Evolutionary conservation across 1,284 basidiomycete species (phyloP), one percentile per base, ranked within the genome.

Genomic region (Trametes versicolor): DNA sequence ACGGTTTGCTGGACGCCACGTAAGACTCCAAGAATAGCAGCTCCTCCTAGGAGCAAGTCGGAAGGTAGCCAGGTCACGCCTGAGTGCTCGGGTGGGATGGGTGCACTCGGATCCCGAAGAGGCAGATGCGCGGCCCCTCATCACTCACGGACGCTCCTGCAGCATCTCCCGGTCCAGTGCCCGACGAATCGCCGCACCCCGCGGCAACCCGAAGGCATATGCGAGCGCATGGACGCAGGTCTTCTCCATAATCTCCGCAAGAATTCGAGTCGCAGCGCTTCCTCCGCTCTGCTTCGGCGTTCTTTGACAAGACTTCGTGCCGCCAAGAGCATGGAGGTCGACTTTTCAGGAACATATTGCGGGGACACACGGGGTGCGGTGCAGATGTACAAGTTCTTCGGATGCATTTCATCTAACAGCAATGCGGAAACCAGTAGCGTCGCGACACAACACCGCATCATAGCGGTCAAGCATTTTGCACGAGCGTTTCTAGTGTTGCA

Each of bases 101-200:
- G 55, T 6, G 32, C 12, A 52, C 45, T 57, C 61, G 61, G 61
- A 21, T 25, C 61, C 49, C 27, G 10, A 57, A 36, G 23, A 27
- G 54, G 49, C 5, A 47, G 39, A 23, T 27, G 27, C 23, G 53
- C 37, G 23, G 8, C 29, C 29, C 29, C 29, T 32, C 37, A 39
- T 39, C n/a, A 27, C 39, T 36, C 17, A 32, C 27, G 25, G 37
- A 48, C 48, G 37, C 34, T 37, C 23, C 25, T 25, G 15, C 27
- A 23, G 29, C 39, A 51, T 19, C 48, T 57, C 21, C 61, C 59
- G 60, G 10, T 12, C 8, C 23, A 25, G 13, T 25, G 8, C 12
- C 60, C 61, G 61, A 62, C 47, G 52, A 51, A 21, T 13, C 39
- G 17, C 61, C 54, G 54, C 49, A 17, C 25, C 27, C 61, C 55